Evolutionary conservation across 441 rosid species (phyloP), one percentile per base, ranked within the genome.

Genomic region (Adansonia grandidieri): DNA sequence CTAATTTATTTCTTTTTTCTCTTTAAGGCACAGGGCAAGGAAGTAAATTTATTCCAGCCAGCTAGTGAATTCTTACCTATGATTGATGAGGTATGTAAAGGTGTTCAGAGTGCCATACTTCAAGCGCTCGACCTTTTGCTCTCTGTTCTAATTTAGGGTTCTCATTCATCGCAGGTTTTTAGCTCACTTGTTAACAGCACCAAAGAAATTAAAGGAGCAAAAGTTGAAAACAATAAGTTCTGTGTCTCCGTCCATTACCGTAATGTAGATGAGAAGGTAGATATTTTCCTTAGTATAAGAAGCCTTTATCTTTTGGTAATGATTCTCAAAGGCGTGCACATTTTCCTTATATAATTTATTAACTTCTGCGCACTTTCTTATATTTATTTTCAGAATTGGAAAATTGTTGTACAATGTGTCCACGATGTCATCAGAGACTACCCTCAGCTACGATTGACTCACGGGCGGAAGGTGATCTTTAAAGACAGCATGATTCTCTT

Each of bases 231-330:
- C 80, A 96, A 96, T 79, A 96, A 90, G 87, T 96, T 94, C 86
- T 94, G 98, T 32, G 88, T 92, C 70, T 93, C 98, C 71, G 97
- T 96, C 65, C 99, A 96, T 86, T 93, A 92, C 81, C 98, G 99
- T 47, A 96, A 92, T 32, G 99, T 94, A 61, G 97, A 92, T 72
- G 91, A 86, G 76, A 83, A 88, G 91, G 99, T 94, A 48, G 48
- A 42, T 20, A 72, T 44, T 19, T 20, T 73, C 14, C 78, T n/a
- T 48, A 48, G 77, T 60, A 76, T 74, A 60, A 20, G 15, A 66
- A 67, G 47, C 64, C 17, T 78, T 54, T 13, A 19, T 19, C 73
- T 15, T 37, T 70, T 24, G 32, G n/a, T 40, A 58, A 7, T 56
- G 40, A 37, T 77, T 72, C 32, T 56, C 2, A 56, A 19, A 37